Evolutionary conservation across 257 asterid genomes (phyloP), one percentile per base, ranked within the genome.

Genomic region (Leptodermis oblonga): DNA sequence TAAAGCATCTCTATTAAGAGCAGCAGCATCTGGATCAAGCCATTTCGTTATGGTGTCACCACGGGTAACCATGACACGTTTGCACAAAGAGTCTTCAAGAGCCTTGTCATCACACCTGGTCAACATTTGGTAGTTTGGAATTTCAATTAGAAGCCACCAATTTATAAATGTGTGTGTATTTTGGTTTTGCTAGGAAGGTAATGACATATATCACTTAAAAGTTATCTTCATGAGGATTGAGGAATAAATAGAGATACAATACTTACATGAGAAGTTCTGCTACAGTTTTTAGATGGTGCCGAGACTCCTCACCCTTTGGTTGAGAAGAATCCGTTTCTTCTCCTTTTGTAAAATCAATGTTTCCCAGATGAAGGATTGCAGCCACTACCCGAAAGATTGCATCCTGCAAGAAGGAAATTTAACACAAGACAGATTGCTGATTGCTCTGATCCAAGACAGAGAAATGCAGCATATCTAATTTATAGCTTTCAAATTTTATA

Each of bases 321-420:
- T 84, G 79, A 22, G 97, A 86, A 60, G 89, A 81, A 76, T 92
- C 97, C 56, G 80, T 74, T 65, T 89, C 97, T 66, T 79, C 85
- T 70, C 64, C 88, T 80, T 85, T 91, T 14, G 68, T 82, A 79
- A 92, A 89, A 79, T 87, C 89, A 70, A 89, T 70, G 74, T 92
- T 91, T 12, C 97, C 97, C 82, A 91, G 82, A 83, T 91, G 97
- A 77, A 91, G 97, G 68, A 91, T 81, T 67, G 96, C 93, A 66
- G 95, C 96, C 76, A 88, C 91, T 71, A 87, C 97, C 68, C 95
- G 84, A 72, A 92, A 89, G 68, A 92, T 87, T 48, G 89, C 95
- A 78, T 89, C 98, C 97, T 91, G 79, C 43, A 67, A 76, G 70
- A 56, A 65, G 75, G 76, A 64, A 58, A 67, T 53, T 74, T 67